phyloP scores from a whole-genome alignment of 306 rosid species.

The Quillaja saponaria region DNA sequence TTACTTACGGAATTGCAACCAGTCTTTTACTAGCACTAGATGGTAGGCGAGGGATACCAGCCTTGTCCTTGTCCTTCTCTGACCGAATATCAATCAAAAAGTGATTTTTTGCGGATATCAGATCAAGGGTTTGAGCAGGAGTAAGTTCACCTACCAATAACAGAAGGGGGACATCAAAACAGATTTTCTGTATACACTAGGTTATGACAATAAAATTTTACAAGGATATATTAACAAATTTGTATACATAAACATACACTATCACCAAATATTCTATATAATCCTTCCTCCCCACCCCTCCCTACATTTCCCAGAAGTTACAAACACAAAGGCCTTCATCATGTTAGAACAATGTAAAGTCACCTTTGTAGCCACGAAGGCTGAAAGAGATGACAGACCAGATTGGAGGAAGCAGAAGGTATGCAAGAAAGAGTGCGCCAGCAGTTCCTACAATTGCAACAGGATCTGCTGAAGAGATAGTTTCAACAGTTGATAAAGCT shows the following conservation, averaged over 20 bases:
- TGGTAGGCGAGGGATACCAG: conserved; percentile 93
- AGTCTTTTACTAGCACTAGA: conserved; percentile 69
- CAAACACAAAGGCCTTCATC: conserved; percentile 16
- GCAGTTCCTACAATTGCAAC: conserved; percentile 69
- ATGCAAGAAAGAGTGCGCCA: conserved; percentile 67
- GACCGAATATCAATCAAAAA: conserved; percentile 72
- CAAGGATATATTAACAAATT: too few relatives aligned
- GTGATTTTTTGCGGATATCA: conserved; percentile 59
- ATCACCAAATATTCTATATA: conserved; percentile 1
- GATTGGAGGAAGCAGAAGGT: conserved; percentile 77
- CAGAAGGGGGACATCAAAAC: too few relatives aligned
- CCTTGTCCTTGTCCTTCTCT: conserved; percentile 85
- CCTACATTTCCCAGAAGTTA: conserved; percentile 2
- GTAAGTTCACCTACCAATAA: conserved; percentile 84
- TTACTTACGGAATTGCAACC: conserved; percentile 86
- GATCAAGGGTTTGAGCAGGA: conserved; percentile 90
- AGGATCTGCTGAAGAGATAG: conserved; percentile 79
- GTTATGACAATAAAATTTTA: too few relatives aligned
- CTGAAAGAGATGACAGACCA: conserved; percentile 70
- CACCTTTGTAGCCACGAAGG: conserved; percentile 92
- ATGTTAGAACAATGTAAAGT: conserved; percentile 18
- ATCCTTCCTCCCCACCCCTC: too few relatives aligned
- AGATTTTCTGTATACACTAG: conserved; percentile 20
- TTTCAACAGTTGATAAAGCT: conserved; percentile 72
- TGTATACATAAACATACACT: too few relatives aligned